Conservation (phyloP, 495 filamentous ascomycete genomes). For the Hypomontagnella submonticulosa region DNA sequence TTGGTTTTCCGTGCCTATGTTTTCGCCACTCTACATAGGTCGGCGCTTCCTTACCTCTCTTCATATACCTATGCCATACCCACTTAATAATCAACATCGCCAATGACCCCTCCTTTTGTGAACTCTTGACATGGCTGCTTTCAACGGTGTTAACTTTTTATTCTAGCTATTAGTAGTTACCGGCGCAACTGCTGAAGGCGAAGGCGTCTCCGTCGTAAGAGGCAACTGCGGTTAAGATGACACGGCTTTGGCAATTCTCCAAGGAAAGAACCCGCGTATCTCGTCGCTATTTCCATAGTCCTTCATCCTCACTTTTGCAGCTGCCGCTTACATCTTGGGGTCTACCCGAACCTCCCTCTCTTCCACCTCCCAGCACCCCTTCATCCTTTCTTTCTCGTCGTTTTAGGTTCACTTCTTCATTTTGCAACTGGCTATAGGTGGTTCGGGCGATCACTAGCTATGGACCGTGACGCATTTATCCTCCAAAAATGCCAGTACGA, state of each 20-base stretch:
- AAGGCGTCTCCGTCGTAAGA: constrained; percentile 25
- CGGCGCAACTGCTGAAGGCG: constrained; percentile 22
- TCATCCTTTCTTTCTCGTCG: no score
- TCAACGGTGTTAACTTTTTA: constrained; percentile 10
- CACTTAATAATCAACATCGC: not conserved
- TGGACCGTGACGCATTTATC: constrained; percentile 24
- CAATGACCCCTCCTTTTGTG: not conserved
- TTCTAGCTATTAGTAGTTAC: constrained; percentile 18
- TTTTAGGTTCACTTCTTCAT: no score
- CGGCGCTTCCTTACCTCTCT: not conserved
- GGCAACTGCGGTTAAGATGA: constrained; percentile 38
- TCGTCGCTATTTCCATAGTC: constrained; percentile 22
- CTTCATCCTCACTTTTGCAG: not conserved
- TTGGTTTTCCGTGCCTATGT: not conserved
- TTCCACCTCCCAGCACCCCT: no score
- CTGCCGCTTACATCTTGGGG: constrained; percentile 22
- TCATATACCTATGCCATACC: not conserved
- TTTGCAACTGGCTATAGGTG: constrained; percentile 7
- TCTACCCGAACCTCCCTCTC: constrained; percentile 25
- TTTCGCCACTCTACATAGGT: not conserved
- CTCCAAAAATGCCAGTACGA: constrained; percentile 31
- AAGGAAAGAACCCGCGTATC: constrained; percentile 22
- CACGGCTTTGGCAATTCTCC: constrained; percentile 26
- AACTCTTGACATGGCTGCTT: not conserved
- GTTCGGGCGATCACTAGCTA: constrained; percentile 5